A percentile compares a stretch with the other conserved stretches of the same genome.
These are phyloP conservation scores for Conticribra weissflogii DNA, from an alignment of 108 stramenopile genomes.

Conservation along the genomic window DNA sequence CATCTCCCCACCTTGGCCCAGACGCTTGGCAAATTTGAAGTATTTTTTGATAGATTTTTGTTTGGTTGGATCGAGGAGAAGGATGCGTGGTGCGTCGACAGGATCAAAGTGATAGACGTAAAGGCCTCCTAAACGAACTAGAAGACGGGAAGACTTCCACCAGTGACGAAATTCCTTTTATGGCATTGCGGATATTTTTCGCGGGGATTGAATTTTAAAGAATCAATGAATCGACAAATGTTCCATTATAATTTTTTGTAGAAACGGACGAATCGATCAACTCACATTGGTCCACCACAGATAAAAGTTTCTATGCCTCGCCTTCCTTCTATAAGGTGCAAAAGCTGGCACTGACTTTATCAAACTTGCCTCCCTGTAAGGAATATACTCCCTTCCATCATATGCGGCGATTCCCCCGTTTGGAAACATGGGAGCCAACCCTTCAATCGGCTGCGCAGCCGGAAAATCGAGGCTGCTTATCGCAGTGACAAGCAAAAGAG, in stretches of 20 bases:
- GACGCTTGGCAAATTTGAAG: slow-evolving; percentile 33
- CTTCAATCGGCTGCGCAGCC: slow-evolving; percentile 27
- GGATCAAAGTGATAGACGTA: slow-evolving; percentile 45
- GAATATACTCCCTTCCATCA: slow-evolving; percentile 14
- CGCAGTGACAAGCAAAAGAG: no score
- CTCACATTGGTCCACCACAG: slow-evolving; percentile 51
- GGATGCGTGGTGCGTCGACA: slow-evolving; percentile 36
- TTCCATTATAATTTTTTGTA: neutral
- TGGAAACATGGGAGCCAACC: slow-evolving; percentile 30
- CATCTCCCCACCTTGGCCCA: slow-evolving; percentile 45
- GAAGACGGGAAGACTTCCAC: slow-evolving; percentile 82
- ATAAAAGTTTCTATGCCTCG: slow-evolving; percentile 36
- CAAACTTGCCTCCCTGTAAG: slow-evolving; percentile 28
- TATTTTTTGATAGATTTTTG: slow-evolving; percentile 37
- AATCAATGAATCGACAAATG: neutral
- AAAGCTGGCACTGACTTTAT: slow-evolving; percentile 38
- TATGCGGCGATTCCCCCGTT: slow-evolving; percentile 19
- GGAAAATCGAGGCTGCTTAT: slow-evolving; percentile 5
- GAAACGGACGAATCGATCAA: neutral
- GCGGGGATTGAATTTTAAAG: neutral
- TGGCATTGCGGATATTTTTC: no score
- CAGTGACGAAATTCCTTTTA: slow-evolving; percentile 54
- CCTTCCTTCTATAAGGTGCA: slow-evolving; percentile 43
- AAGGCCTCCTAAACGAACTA: slow-evolving; percentile 64
- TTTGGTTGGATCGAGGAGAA: slow-evolving; percentile 39